Percentiles rank a stretch among this genome's conserved stretches.
phyloP scores from a whole-genome alignment of 2,329 filamentous ascomycete genomes.

The Microcera coccophila region DNA sequence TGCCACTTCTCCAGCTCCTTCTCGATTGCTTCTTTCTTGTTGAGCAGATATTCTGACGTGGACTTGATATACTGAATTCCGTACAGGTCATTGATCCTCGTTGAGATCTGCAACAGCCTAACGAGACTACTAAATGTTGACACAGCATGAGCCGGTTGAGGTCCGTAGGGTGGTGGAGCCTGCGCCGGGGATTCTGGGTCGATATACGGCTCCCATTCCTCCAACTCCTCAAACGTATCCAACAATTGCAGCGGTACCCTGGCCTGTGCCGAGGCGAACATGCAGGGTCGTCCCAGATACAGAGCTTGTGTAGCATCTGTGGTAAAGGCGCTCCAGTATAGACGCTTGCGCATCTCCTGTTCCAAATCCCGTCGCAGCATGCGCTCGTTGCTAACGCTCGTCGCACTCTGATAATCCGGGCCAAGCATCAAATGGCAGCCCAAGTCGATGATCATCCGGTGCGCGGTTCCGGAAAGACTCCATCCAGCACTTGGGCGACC shows the following conservation, averaged over 20 bases:
- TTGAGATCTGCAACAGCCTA: slow-evolving; percentile 27
- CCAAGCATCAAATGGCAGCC: slow-evolving; percentile 34
- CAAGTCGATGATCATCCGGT: slow-evolving; percentile 38
- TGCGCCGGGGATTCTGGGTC: slow-evolving; percentile 26
- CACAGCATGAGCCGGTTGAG: slow-evolving; percentile 28
- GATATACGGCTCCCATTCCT: slow-evolving; percentile 33
- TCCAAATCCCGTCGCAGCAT: slow-evolving; percentile 28
- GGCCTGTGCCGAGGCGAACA: slow-evolving; percentile 31
- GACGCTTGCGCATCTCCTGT: slow-evolving; percentile 32
- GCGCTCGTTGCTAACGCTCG: slow-evolving; percentile 24
- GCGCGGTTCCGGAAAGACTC: slow-evolving; percentile 34
- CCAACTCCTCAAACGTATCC: slow-evolving; percentile 33
- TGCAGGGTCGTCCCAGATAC: slow-evolving; percentile 33
- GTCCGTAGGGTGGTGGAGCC: slow-evolving; percentile 23
- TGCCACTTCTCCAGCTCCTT: slow-evolving; percentile 28
- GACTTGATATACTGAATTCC: slow-evolving; percentile 27
- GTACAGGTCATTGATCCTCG: slow-evolving; percentile 26
- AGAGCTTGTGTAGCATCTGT: slow-evolving; percentile 33
- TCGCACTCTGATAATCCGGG: slow-evolving; percentile 24
- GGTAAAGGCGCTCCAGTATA: slow-evolving; percentile 35
- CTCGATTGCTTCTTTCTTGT: slow-evolving; percentile 26
- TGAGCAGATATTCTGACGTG: slow-evolving; percentile 23
- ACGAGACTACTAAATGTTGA: slow-evolving; percentile 29
- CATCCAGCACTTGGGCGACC: slow-evolving; percentile 35
- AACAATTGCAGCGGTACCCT: slow-evolving; percentile 30